These are phyloP conservation scores for Euphorbia lathyris DNA, from an alignment of 345 rosid genomes.

Conservation along the genomic window DNA sequence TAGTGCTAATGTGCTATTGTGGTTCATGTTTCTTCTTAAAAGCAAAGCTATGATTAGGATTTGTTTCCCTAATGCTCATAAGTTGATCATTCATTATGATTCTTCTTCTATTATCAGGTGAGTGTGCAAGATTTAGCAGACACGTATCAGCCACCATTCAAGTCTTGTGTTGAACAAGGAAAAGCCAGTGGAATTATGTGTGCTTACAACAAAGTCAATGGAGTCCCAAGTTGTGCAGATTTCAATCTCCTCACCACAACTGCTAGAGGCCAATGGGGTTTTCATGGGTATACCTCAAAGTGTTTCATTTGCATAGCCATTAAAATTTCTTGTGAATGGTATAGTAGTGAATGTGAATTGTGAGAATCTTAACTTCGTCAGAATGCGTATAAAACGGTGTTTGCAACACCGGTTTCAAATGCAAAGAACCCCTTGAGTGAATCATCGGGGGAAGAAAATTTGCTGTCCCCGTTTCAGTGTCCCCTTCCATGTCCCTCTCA, in stretches of 20 bases:
- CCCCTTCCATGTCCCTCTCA: too few relatives aligned
- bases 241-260: slow-evolving; percentile 22
- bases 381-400: neutral
- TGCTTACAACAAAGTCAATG: slow-evolving; percentile 32
- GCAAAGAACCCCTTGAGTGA: neutral
- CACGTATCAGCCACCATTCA: slow-evolving; percentile 32
- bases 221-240: slow-evolving; percentile 30
- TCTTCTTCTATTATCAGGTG: slow-evolving; percentile 6
- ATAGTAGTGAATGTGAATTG: neutral
- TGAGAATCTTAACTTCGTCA: too few relatives aligned
- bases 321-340: neutral
- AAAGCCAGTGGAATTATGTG: slow-evolving; percentile 31
- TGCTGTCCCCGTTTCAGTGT: too few relatives aligned
- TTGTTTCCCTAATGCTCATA: too few relatives aligned
- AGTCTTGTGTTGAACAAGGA: slow-evolving; percentile 24
- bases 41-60: too few relatives aligned
- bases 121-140: slow-evolving; percentile 25
- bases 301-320: neutral
- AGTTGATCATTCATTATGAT: neutral
- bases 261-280: slow-evolving; percentile 62
- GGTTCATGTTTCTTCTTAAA: too few relatives aligned
- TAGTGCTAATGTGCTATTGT: too few relatives aligned
- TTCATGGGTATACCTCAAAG: slow-evolving; percentile 40
- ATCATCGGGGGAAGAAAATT: neutral
- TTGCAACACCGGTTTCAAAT: too few relatives aligned